Evolutionary conservation across 78 protist genomes (phyloP), one percentile per base, ranked within the genome.

Genomic region (Pigoraptor vietnamica): DNA sequence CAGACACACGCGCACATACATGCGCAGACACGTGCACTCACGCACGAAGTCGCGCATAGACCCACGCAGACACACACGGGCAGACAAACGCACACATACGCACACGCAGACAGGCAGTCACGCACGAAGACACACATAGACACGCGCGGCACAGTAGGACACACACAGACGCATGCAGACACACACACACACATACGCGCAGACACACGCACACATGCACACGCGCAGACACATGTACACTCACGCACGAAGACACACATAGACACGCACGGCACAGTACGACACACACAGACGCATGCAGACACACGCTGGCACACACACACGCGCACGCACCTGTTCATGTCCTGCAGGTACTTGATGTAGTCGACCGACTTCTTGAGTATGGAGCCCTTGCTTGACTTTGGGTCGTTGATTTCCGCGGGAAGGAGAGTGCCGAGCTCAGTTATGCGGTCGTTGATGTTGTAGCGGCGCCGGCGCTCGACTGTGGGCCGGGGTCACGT

Each of bases 381-480:
- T 2, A 89, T 89, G 29, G 90, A 89, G 55, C 90, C 90, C 90
- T 89, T 89, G 67, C 67, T 24, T 10, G 34, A 9, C 40, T 89
- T 89, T 9, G 36, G 55, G 23, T 89, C 90, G 23, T 0, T 67
- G 34, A 33, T 24, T 25, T 14, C 84, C 67, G n/a, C 9, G 40
- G 90, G 90, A 9, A 89, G 86, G 25, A 89, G 10, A 1, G 90
- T 37, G 1, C 90, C 90, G 21, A 89, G 90, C 82, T 89, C 90
- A 14, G 56, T 24, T 21, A 89, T 89, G 19, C 90, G 40, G 37
- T 89, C 90, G 29, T 89, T 89, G 36, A 89, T 89, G 37, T 89
- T 89, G 37, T 89, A 89, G 25, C 90, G n/a, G 35, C 90, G 81
- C 24, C 82, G 81, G 0, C 90, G 81, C 37, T 89, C 90, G 23